Percentiles rank a stretch among this genome's conserved stretches.
phyloP scores from a whole-genome alignment of 768 basidiomycete genomes.

The Pleurotus citrinopileatus region DNA sequence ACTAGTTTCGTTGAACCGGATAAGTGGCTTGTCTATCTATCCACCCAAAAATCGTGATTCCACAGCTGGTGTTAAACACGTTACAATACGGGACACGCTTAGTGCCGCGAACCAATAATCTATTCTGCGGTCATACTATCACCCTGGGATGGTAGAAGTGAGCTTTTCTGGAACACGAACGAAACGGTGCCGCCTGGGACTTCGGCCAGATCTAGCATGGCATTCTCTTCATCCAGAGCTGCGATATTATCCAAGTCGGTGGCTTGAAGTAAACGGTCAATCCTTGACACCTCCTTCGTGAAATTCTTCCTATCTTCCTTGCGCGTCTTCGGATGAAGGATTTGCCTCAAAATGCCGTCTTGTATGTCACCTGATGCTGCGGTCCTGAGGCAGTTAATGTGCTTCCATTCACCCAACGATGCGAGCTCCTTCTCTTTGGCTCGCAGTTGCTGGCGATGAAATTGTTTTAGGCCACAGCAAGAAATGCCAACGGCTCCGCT shows the following conservation, averaged over 20 bases:
- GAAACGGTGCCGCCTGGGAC: conserved; percentile 69
- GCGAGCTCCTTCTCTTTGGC: conserved; percentile 70
- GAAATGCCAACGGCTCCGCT: conserved; percentile 15
- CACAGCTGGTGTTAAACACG: too few relatives aligned
- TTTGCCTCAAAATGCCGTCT: conserved; percentile 60
- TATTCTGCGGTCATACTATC: too few relatives aligned
- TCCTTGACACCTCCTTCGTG: conserved; percentile 9
- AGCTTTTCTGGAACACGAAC: conserved; percentile 70
- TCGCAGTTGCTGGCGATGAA: conserved; percentile 50
- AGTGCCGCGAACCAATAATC: too few relatives aligned
- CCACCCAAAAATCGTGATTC: too few relatives aligned
- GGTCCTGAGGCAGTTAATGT: conserved; percentile 67
- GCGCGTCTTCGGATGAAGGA: conserved; percentile 27
- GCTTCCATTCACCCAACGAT: conserved; percentile 78
- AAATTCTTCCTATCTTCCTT: conserved; percentile 6
- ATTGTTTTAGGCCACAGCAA: not conserved
- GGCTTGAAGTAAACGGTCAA: conserved; percentile 31
- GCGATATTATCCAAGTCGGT: conserved; percentile 46
- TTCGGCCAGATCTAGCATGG: conserved; percentile 26
- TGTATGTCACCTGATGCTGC: conserved; percentile 48
- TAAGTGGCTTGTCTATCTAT: too few relatives aligned
- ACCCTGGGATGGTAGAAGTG: conserved; percentile 12
- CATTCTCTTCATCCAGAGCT: conserved; percentile 27
- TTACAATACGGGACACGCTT: too few relatives aligned
- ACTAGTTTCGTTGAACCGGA: too few relatives aligned